Evolutionary conservation across 75 land plant species (phyloP).

Genomic region (Larix kaempferi): DNA sequence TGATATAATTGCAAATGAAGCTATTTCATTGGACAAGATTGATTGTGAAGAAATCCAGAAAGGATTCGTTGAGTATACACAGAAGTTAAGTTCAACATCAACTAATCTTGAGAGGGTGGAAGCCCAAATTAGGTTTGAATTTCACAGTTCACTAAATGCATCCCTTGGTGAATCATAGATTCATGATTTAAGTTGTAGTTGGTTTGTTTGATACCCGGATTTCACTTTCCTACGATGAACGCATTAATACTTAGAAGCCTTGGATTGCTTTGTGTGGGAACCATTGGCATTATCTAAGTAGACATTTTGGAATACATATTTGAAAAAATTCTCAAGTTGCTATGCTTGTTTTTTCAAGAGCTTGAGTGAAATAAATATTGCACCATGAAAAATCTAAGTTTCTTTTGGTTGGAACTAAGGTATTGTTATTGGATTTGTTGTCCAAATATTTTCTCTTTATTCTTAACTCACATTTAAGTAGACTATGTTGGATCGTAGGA

Average conservation of each 20-base stretch:
- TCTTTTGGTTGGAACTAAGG: neutral
- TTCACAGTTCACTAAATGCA: slow-evolving; percentile 65
- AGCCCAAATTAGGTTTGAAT: slow-evolving; percentile 90
- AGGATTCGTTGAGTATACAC: slow-evolving; percentile 73
- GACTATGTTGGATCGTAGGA: neutral
- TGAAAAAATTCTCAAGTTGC: neutral
- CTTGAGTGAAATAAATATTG: neutral
- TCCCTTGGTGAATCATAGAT: slow-evolving; percentile 36
- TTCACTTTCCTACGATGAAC: neutral
- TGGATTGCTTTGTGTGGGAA: no score
- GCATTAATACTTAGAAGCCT: neutral
- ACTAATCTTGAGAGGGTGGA: slow-evolving; percentile 91
- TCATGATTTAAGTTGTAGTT: neutral
- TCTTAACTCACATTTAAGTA: neutral
- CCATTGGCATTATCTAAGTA: no score
- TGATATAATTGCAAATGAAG: slow-evolving; percentile 80
- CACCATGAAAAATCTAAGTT: neutral
- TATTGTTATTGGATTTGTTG: neutral
- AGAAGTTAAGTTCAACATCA: slow-evolving; percentile 67
- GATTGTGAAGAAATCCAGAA: slow-evolving; percentile 66
- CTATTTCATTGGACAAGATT: slow-evolving; percentile 65
- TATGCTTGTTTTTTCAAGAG: neutral
- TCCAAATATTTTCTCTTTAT: slow-evolving; percentile 1
- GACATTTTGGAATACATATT: neutral
- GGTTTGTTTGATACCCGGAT: neutral